Conservation (phyloP, 805 yeast genomes). For the Torulaspora maleeae region DNA sequence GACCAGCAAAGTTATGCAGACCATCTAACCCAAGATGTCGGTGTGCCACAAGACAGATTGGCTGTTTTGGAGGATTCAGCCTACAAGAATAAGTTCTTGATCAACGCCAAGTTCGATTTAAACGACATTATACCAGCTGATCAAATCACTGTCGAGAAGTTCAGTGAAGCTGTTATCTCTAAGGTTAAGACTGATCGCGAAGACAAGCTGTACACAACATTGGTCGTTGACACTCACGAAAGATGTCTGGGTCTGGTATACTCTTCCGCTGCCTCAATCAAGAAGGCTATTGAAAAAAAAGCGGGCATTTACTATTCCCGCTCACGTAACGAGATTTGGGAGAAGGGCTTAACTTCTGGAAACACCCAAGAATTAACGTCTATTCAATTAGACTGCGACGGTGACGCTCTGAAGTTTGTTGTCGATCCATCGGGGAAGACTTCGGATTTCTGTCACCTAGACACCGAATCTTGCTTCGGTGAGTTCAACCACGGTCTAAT, state of each 20-base stretch:
- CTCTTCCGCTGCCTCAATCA: constrained; percentile 76
- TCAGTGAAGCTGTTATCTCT: constrained; percentile 37
- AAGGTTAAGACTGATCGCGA: constrained; percentile 71
- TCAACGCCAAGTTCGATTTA: constrained; percentile 13
- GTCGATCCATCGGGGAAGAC: constrained; percentile 72
- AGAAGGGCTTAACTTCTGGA: constrained; percentile 94
- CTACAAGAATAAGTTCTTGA: constrained; percentile 19
- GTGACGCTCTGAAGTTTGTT: constrained; percentile 80
- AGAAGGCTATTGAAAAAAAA: constrained; percentile 71
- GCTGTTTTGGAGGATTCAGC: constrained; percentile 27
- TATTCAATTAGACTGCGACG: constrained; percentile 82
- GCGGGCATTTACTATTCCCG: constrained; percentile 95
- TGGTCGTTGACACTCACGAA: constrained; percentile 66
- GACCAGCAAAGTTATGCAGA: constrained; percentile 26
- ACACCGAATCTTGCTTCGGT: constrained; percentile 77
- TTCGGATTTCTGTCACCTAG: constrained; percentile 88
- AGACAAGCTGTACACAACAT: constrained; percentile 81
- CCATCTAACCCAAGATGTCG: constrained; percentile 38
- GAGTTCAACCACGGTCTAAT: constrained; percentile 53
- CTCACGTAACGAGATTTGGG: constrained; percentile 84
- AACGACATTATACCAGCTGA: constrained; percentile 12
- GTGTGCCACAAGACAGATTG: constrained; percentile 50
- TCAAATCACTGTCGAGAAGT: constrained; percentile 16
- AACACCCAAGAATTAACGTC: constrained; percentile 75
- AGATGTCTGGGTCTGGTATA: constrained; percentile 86